Base-by-base conservation (phyloP, 2,329 filamentous ascomycete genomes). In the Colletotrichum neosansevieriae region DNA sequence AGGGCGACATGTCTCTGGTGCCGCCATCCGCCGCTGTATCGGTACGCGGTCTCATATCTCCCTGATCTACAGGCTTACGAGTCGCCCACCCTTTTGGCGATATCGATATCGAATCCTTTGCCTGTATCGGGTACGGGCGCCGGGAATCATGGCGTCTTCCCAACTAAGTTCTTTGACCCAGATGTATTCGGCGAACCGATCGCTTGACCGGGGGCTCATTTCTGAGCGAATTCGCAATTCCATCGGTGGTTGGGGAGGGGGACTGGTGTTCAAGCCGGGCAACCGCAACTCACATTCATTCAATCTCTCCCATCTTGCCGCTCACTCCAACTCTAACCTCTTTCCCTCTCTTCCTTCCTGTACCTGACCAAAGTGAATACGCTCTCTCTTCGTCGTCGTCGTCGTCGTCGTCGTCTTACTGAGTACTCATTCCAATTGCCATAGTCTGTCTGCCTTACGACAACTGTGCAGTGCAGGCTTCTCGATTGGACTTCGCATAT, bases 31-130 rank as follows among this genome's bases (percentile, higher is more conserved):
- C 44, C 64, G 13, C 59, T 47, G 51, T 2, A 21, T 32, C 19
- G 34, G 56, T 60, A 66, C 56, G 40, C 34, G 13, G 56, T 56
- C 61, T 69, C 66, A 45, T 67, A 69, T 63, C 67, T 69, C n/a
- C 29, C 34, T 66, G 63, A 69, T 69, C 67, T 60, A 50, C 67
- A 53, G 12, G 63, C 67, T 69, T 34, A 69, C 67, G 57, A 69
- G 34, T 67, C 67, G 44, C 58, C 57, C 63, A n/a, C 57, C 63
- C 36, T 45, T 58, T 12, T 45, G 45, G 44, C 61, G 29, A 67
- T 69, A 21, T 67, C 24, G 24, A 24, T 67, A 21, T 45, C 56
- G 50, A 64, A 45, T 61, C 50, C 57, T 56, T 21, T 24, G 61
- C 32, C 49, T 47, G 49, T 42, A 65, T 68, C 61, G 54, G 61